Base-by-base conservation (phyloP, 2,329 filamentous ascomycete genomes). In the Coniochaeta prunicola region DNA sequence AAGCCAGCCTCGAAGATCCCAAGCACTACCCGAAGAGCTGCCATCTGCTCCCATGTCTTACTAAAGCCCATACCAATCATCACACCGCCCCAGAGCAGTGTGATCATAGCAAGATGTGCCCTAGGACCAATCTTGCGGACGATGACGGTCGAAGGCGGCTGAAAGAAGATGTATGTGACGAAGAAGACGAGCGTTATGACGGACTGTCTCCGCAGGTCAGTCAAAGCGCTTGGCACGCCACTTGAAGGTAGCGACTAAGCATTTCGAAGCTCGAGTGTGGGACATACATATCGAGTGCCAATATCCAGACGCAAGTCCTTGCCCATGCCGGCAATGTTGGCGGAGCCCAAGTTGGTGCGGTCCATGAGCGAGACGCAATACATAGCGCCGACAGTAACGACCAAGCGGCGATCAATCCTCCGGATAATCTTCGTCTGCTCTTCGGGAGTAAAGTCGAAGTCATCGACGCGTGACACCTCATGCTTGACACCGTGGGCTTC, bases 281-380 rank as follows among this genome's bases (percentile, higher is more conserved):
- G 12, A 63, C 75, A 65, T 59, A 78, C 77, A 54, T 80, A 80
- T 67, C 77, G 74, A 57, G 76, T 74, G 6, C 74, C 76, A 1
- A 74, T 68, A 5, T 45, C 50, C 1, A 85, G 70, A 3, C 67
- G 53, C 28, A 85, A 70, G 54, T 84, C 82, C 1, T 62, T 62
- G 17, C 68, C 66, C 79, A 84, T 82, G 57, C 82, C 90, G 21
- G 90, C 89, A 69, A 93, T 87, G 53, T 83, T 83, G 42, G 89
- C 89, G 24, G 83, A 78, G n/a, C 83, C 83, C 69, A 92, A 74
- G 71, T 93, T 93, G 1, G 88, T 91, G 33, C 90, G 79, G 68
- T 94, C 90, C 84, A 93, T 90, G 60, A 93, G 74, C 63, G 83
- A 88, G 65, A 90, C 79, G 69, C 88, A 90, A 71, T 92, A 92